Conservation (phyloP, 179 eudicot species). For the Vitellaria paradoxa region DNA sequence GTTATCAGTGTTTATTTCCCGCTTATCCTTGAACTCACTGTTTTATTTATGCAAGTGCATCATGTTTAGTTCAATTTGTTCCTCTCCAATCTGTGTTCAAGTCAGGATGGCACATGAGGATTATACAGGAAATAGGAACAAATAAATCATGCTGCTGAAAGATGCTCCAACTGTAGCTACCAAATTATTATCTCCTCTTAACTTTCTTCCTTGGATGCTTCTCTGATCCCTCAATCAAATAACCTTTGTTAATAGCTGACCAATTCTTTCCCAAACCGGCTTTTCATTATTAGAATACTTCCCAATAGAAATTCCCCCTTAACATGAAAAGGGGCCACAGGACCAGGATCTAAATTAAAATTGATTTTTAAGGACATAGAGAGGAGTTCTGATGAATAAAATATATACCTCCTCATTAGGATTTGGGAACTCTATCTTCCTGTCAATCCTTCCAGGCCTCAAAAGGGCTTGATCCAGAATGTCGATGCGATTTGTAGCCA, state of each 20-base stretch:
- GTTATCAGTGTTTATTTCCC: too few relatives aligned
- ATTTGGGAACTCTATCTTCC: constrained; percentile 90
- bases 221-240: not conserved
- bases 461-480: constrained; percentile 88
- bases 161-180: not conserved
- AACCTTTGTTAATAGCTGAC: not conserved
- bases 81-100: too few relatives aligned
- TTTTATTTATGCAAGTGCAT: too few relatives aligned
- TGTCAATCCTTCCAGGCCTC: constrained; percentile 91
- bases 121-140: not conserved
- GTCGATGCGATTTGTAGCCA: constrained; percentile 89
- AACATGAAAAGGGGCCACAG: not conserved
- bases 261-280: not conserved
- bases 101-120: too few relatives aligned
- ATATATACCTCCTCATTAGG: constrained; percentile 70
- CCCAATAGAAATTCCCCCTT: not conserved
- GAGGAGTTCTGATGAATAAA: not conserved
- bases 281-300: not conserved
- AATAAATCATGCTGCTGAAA: not conserved
- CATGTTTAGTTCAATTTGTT: too few relatives aligned
- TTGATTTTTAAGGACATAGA: not conserved
- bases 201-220: not conserved
- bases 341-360: not conserved
- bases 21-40: too few relatives aligned
- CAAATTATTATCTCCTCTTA: not conserved